A percentile compares a stretch with the other conserved stretches of the same genome.
phyloP scores from a whole-genome alignment of 169 alveolate species.

The Besnoitia besnoiti region DNA sequence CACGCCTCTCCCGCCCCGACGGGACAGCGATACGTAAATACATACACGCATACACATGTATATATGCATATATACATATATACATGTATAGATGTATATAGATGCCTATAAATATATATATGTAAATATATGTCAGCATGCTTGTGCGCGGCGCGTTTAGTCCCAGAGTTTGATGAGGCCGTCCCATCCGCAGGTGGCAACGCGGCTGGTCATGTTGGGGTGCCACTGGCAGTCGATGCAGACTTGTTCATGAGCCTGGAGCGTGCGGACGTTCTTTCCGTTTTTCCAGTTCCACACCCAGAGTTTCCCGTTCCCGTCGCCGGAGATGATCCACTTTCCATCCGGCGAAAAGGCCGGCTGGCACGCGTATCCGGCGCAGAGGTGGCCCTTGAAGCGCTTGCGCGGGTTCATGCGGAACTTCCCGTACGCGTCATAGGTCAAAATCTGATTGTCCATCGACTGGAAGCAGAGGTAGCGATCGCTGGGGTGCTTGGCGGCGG shows the following conservation, averaged over 20 bases:
- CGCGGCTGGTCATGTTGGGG: conserved; percentile 82
- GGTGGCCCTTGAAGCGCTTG: conserved; percentile 90
- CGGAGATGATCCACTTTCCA: conserved; percentile 91
- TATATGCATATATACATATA: not conserved
- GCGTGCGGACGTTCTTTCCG: conserved; percentile 87
- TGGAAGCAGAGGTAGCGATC: conserved; percentile 89
- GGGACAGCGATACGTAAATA: not conserved
- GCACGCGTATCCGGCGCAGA: conserved; percentile 91
- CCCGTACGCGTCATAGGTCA: conserved; percentile 88
- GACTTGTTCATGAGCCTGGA: conserved; percentile 93
- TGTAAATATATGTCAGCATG: not conserved
- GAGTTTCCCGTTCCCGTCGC: conserved; percentile 89
- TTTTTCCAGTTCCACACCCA: conserved; percentile 96
- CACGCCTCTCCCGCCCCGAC: too few species aligned
- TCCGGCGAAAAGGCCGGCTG: conserved; percentile 92
- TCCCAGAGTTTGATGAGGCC: conserved; percentile 77
- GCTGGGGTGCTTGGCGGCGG: conserved; percentile 88
- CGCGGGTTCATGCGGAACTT: conserved; percentile 76
- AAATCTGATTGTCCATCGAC: conserved; percentile 91
- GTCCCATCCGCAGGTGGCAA: conserved; percentile 87
- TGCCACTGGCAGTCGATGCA: conserved; percentile 94
- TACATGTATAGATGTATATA: not conserved
- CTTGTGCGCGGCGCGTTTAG: not conserved
- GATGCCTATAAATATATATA: too few species aligned
- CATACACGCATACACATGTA: not conserved